Base-by-base conservation (phyloP, 2,329 filamentous ascomycete genomes). In the Curvularia spicifera region DNA sequence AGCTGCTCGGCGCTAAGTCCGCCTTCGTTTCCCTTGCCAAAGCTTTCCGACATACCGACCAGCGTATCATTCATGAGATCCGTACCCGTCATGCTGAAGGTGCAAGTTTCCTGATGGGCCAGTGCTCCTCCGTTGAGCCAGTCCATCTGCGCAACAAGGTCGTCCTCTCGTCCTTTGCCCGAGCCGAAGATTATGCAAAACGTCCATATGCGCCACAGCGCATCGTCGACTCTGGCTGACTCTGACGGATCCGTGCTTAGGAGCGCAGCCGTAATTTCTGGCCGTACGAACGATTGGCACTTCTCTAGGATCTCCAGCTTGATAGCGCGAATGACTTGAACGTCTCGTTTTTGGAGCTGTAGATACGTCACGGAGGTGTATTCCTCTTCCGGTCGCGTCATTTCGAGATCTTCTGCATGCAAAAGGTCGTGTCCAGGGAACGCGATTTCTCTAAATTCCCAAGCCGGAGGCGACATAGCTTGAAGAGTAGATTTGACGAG, bases 131-230 rank as follows among this genome's bases (percentile, higher is more conserved):
- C 87, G 57, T 82, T 83, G 10, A 89, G 75, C 87, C 87, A 89
- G 65, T 88, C 85, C 63, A 85, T 80, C 69, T 89, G 86, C 4
- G 82, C 84, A 35, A 82, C 78, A 33, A 87, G 77, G 58, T 88
- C 85, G 29, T 85, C 82, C 63, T 87, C 84, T 13, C 85, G 80
- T 4, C 80, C 80, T 63, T 85, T 87, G 0, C 80, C 80, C 49
- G 79, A 82, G 1, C 87, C 87, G 52, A 89, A 89, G 31, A 88
- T 83, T 53, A 81, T 82, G 72, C 86, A 88, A 72, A 89, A 89
- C 0, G 83, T 86, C 86, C 86, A 88, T 29, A 89, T 83, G 2
- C 86, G 83, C 85, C 85, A 89, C 47, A 89, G 81, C 0, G 86
- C 86, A 70, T 87, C 81, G 56, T 88, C 84, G 26, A 88, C 79